Percentiles rank a stretch among this genome's conserved stretches.
These are phyloP conservation scores for Xylariaceae sp. DNA, from an alignment of 2,329 filamentous ascomycete species.

Conservation along the genomic window DNA sequence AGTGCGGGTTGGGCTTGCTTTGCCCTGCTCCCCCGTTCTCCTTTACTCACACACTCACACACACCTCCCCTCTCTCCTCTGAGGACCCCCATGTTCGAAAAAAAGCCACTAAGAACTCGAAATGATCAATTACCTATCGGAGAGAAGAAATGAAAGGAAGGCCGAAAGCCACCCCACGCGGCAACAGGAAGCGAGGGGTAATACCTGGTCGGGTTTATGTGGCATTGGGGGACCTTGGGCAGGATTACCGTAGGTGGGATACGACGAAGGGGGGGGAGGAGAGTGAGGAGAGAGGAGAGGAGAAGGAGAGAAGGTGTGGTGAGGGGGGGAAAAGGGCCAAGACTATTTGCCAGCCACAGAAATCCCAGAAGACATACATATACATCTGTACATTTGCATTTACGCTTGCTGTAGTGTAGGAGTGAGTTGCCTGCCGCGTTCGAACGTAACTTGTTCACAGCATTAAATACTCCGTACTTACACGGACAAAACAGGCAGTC, in stretches of 20 bases:
- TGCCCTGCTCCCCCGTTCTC: too few relatives aligned
- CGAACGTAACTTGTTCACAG: not conserved
- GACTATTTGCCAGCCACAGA: slow-evolving; percentile 14
- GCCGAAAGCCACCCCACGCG: slow-evolving; percentile 15
- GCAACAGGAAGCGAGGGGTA: slow-evolving; percentile 4
- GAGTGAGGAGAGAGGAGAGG: not conserved
- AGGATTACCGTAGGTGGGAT: too few relatives aligned
- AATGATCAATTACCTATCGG: not conserved
- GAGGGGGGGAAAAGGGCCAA: slow-evolving; percentile 2
- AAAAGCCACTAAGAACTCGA: not conserved
- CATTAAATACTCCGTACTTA: not conserved
- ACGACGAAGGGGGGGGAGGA: too few relatives aligned
- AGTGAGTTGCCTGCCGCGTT: slow-evolving; percentile 9
- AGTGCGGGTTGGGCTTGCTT: not conserved
- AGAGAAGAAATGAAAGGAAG: not conserved
- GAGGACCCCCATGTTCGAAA: not conserved
- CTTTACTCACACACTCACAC: too few relatives aligned
- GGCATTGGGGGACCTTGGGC: not conserved
- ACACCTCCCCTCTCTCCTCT: not conserved
- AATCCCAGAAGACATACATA: slow-evolving; percentile 1
- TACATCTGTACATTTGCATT: slow-evolving; percentile 1
- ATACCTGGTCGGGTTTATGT: not conserved
- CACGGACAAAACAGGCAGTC: not conserved
- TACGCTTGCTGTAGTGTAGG: not conserved
- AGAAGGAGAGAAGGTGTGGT: not conserved